phyloP scores from a whole-genome alignment of 257 asterid species.

The Solanum gandarillasii region DNA sequence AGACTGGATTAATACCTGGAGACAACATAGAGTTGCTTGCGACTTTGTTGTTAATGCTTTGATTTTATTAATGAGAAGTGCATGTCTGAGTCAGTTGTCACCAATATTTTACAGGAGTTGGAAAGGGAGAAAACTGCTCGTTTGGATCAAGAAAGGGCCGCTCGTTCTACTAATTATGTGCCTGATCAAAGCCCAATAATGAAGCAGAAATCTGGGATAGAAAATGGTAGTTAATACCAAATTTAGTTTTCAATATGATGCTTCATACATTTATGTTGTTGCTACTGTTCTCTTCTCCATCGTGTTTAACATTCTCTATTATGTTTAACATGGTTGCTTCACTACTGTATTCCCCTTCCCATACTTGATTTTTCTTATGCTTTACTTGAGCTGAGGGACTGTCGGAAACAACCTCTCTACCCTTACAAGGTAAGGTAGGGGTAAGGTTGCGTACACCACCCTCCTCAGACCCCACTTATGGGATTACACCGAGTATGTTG shows the following conservation, averaged over 20 bases:
- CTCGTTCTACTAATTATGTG: conserved; percentile 38
- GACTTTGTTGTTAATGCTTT: neutral
- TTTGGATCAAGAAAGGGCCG: conserved; percentile 73
- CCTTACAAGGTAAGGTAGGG: neutral
- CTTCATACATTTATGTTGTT: neutral
- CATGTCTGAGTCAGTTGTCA: neutral
- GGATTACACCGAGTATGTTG: neutral
- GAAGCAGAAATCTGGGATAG: conserved; percentile 59
- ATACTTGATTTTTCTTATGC: neutral
- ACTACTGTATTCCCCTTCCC: neutral
- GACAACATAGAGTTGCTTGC: neutral
- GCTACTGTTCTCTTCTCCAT: neutral
- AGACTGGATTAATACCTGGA: neutral
- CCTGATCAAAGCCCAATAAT: conserved; percentile 53
- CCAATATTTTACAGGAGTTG: conserved; percentile 41
- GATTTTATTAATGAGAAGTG: neutral
- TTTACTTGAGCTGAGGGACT: neutral
- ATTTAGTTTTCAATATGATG: neutral
- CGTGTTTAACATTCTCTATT: neutral
- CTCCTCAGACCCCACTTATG: neutral
- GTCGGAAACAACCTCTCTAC: neutral
- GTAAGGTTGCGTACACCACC: neutral
- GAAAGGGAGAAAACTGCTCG: conserved; percentile 87
- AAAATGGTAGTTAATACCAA: conserved; percentile 45
- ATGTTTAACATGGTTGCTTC: neutral